Base-by-base conservation (phyloP, 768 basidiomycete species). In the Boletus pseudo-olivaceus region DNA sequence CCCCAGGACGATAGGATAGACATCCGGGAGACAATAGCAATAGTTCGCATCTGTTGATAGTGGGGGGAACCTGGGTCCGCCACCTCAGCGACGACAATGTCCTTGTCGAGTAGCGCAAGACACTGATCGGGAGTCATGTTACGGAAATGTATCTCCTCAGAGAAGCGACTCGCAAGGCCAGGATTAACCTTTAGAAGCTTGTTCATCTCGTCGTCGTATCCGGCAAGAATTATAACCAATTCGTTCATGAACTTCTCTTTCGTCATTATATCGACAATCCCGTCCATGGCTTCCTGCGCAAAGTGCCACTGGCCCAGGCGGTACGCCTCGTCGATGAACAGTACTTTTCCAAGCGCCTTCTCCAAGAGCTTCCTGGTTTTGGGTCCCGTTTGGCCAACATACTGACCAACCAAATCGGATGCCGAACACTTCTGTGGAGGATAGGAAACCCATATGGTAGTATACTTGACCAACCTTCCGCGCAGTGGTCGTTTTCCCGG, bases 301-400 rank as follows among this genome's bases (percentile, higher is more conserved):
- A 86, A 88, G 0, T 73, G 79, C 0, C 85, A 85, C 44, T 84
- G 74, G 8, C 75, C 66, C 12, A 88, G 73, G 26, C 85, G 74
- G 59, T 88, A 88, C 0, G 87, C 87, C 56, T 88, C 87, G 50
- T 88, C 87, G 48, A 88, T 75, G 70, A 88, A 88, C 1, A 88
- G 73, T 4, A 88, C 85, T 39, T 78, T 77, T 0, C 87, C 87
- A 1, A 85, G 74, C 0, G 84, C 87, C 63, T 81, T 83, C 43
- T 85, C 82, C 44, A 88, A 80, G 1, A 82, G 61, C 49, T 79
- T 74, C 58, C 69, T 74, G 1, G 82, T 83, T 66, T 86, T 86
- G 0, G 84, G 85, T 1, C 86, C 87, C 0, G 87, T 88, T 0
- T 88, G 85, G 6, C 87, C 87, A 9, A 88, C 79, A 47, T 82